These are phyloP conservation scores for Porcisia deanei DNA, from an alignment of 208 protist species.

Conservation along the genomic window DNA sequence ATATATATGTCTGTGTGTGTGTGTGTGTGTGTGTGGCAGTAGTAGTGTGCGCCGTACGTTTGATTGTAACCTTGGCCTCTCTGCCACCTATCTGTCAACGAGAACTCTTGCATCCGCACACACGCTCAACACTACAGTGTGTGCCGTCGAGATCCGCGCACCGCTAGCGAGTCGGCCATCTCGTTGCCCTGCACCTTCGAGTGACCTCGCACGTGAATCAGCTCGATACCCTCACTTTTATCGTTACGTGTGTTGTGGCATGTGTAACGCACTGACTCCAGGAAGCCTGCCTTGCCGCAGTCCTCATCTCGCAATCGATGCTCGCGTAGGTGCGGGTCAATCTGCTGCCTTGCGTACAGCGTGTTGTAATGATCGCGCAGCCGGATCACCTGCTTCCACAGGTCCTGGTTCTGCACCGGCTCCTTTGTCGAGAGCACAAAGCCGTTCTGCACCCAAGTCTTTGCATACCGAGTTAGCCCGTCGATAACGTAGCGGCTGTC, in stretches of 20 bases:
- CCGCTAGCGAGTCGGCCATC: slow-evolving; percentile 60
- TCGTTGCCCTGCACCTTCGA: slow-evolving; percentile 71
- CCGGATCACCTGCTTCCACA: slow-evolving; percentile 56
- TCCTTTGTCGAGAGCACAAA: slow-evolving; percentile 49
- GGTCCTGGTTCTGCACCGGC: slow-evolving; percentile 64
- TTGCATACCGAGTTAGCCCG: slow-evolving; percentile 52
- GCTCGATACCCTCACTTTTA: slow-evolving; percentile 38
- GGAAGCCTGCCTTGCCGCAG: background rate
- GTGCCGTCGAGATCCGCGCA: slow-evolving; percentile 37
- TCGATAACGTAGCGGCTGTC: slow-evolving; percentile 84
- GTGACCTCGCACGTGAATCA: slow-evolving; percentile 78
- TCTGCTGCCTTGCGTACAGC: slow-evolving; percentile 42
- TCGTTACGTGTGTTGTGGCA: slow-evolving; percentile 37
- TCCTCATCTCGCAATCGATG: background rate
- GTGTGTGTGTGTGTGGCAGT: background rate
- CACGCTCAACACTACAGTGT: background rate
- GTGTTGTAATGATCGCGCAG: slow-evolving; percentile 51
- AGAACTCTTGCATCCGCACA: background rate
- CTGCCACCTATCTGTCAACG: background rate
- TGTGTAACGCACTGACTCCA: slow-evolving; percentile 10
- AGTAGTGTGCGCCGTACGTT: too few species aligned
- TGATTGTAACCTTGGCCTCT: background rate
- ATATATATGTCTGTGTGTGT: background rate
- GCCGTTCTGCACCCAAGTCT: slow-evolving; percentile 57
- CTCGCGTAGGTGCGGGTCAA: slow-evolving; percentile 4